A percentile compares a stretch with the other conserved stretches of the same genome.
phyloP scores from a whole-genome alignment of 371 early-diverging fungal species.

The Encephalitozoon intestinalis region DNA sequence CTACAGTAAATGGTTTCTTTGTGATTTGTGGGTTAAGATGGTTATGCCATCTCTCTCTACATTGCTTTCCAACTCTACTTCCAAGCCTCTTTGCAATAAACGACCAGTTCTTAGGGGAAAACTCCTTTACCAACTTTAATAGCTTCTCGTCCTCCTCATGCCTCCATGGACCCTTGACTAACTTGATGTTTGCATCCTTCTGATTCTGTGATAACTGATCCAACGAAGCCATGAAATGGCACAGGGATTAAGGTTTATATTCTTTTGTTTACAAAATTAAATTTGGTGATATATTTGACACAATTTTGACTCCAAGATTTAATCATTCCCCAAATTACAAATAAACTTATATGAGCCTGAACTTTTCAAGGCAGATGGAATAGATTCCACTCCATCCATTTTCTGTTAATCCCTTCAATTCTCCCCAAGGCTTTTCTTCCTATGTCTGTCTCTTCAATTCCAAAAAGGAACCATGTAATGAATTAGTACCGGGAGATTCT shows the following conservation, averaged over 20 bases:
- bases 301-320: background rate
- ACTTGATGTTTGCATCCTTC: background rate
- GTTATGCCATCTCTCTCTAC: constrained; percentile 63
- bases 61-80: constrained; percentile 61
- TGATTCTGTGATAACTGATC: constrained; percentile 9
- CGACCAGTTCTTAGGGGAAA: constrained; percentile 60
- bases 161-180: constrained; percentile 61
- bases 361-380: too few species aligned
- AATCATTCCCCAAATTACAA: background rate
- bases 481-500: background rate
- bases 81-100: constrained; percentile 57
- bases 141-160: constrained; percentile 60
- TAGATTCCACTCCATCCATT: too few species aligned
- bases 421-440: too few species aligned
- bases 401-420: too few species aligned
- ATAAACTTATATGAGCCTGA: background rate
- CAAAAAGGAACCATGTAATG: too few species aligned
- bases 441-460: too few species aligned
- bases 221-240: background rate
- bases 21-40: constrained; percentile 60
- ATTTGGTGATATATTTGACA: constrained; percentile 9
- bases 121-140: constrained; percentile 45
- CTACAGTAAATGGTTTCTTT: constrained; percentile 59
- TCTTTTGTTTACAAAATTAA: constrained; percentile 14
- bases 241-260: background rate